Conservation (phyloP, 2,329 filamentous ascomycete species). For the Exophiala sp. region DNA sequence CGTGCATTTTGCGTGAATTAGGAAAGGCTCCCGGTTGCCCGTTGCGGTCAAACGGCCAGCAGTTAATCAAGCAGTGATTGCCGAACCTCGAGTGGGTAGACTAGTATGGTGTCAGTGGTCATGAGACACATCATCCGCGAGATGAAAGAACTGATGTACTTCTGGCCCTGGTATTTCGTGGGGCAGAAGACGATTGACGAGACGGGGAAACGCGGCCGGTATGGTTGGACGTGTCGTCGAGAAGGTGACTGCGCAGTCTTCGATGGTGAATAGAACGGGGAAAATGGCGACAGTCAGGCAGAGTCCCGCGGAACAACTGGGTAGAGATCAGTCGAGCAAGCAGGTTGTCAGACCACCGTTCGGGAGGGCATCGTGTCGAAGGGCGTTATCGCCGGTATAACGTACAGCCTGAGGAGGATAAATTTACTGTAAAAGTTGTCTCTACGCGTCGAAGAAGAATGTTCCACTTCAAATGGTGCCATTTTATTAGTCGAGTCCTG, state of each 20-base stretch:
- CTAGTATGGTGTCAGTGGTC: neutral
- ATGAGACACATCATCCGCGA: conserved; percentile 16
- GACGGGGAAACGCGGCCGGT: neutral
- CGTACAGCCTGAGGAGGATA: no score
- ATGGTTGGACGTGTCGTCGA: no score
- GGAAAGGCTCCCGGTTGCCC: neutral
- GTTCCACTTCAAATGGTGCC: neutral
- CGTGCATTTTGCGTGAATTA: conserved; percentile 48
- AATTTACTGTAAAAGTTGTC: no score
- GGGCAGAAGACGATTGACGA: neutral
- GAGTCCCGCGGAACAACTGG: neutral
- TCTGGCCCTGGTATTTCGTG: neutral
- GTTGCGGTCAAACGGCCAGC: neutral
- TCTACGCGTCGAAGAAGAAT: neutral
- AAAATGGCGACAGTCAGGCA: neutral
- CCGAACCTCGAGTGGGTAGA: neutral
- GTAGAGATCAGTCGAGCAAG: neutral
- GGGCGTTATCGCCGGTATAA: no score
- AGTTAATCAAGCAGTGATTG: neutral
- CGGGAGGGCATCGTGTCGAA: neutral
- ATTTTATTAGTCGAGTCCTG: no score
- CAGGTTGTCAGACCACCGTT: neutral
- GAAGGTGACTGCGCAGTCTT: neutral
- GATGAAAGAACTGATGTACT: neutral
- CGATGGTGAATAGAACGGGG: neutral